Evolutionary conservation across 2,329 filamentous ascomycete genomes (phyloP), one percentile per base, ranked within the genome.

Genomic region (Onygena corvina): DNA sequence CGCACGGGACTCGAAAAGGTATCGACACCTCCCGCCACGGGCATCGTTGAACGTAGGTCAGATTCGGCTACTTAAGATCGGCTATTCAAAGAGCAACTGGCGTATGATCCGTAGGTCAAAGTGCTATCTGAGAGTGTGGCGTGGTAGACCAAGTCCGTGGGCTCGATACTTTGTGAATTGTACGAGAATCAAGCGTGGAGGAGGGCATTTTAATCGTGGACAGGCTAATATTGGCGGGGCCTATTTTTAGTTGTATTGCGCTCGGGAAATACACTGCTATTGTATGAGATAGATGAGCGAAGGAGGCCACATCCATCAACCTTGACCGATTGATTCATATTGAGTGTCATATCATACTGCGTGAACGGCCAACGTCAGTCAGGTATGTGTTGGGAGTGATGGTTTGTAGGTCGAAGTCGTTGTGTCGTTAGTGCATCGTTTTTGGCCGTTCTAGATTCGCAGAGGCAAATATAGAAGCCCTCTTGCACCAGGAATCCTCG

Each of bases 381-480:
- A 8, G 16, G 38, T 12, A 20, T 40, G 18, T 40, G 9, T 12
- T 14, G 21, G 14, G 14, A 25, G 5, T 12, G 38, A n/a, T 42
- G 38, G 38, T 23, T 27, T 42, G 21, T 23, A 23, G 11, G 7
- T 2, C 27, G 35, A 40, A 9, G 20, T 42, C 18, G 27, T 8
- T n/a, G n/a, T 21, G 21, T 23, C 18, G 8, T 20, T 27, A 25
- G 38, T 25, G 27, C 38, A 14, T n/a, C 21, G 23, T 11, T 42
- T 42, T 8, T 42, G 27, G 12, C 12, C 14, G 38, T 42, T 29
- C 38, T 42, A 42, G 38, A 42, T 42, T 42, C 38, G 38, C 38
- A 42, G 38, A 21, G 38, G 38, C 38, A 23, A 23, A 42, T 42
- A 27, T 27, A 11, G 38, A 42, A 25, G 38, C 25, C 38, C 38